Percentiles rank a stretch among this genome's conserved stretches.
phyloP scores from a whole-genome alignment of 2,329 filamentous ascomycete species.

The Neoarthrinium moseri region DNA sequence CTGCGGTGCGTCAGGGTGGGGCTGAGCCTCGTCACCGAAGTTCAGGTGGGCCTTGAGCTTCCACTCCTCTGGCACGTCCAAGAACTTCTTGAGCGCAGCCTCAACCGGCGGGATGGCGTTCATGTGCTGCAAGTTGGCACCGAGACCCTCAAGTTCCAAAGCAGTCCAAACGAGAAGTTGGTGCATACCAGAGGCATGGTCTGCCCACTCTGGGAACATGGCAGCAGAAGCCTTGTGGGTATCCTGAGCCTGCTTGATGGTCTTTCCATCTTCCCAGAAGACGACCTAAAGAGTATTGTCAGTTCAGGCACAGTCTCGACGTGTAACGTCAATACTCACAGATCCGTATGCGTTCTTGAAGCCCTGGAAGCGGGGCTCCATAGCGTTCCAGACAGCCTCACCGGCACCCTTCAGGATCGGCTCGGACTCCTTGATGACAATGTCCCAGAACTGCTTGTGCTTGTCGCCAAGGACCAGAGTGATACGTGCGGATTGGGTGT shows the following conservation, averaged over 20 bases:
- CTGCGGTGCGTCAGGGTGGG: slow-evolving; percentile 16
- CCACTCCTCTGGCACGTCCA: slow-evolving; percentile 17
- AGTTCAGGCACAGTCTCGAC: not conserved
- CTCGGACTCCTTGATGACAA: slow-evolving; percentile 16
- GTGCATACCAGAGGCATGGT: slow-evolving; percentile 18
- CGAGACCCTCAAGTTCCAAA: slow-evolving; percentile 21
- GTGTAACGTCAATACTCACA: slow-evolving; percentile 14
- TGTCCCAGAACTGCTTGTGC: slow-evolving; percentile 21
- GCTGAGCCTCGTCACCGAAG: slow-evolving; percentile 19
- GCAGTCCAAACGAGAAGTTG: slow-evolving; percentile 23
- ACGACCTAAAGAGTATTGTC: slow-evolving; percentile 15
- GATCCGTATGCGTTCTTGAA: slow-evolving; percentile 22
- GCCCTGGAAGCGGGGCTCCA: slow-evolving; percentile 15
- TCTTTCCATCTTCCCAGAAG: slow-evolving; percentile 20
- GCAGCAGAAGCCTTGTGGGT: slow-evolving; percentile 17
- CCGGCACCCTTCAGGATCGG: slow-evolving; percentile 16
- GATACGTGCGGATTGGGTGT: slow-evolving; percentile 21
- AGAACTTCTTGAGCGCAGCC: slow-evolving; percentile 17
- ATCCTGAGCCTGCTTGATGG: slow-evolving; percentile 15
- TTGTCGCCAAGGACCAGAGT: slow-evolving; percentile 20
- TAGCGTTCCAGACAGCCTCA: slow-evolving; percentile 17
- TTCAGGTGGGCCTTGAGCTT: slow-evolving; percentile 20
- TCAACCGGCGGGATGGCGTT: slow-evolving; percentile 20
- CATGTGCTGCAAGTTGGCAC: slow-evolving; percentile 23
- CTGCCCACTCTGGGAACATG: slow-evolving; percentile 16